Conservation (phyloP, 108 stramenopile species). For the Skeletonema tropicum region DNA sequence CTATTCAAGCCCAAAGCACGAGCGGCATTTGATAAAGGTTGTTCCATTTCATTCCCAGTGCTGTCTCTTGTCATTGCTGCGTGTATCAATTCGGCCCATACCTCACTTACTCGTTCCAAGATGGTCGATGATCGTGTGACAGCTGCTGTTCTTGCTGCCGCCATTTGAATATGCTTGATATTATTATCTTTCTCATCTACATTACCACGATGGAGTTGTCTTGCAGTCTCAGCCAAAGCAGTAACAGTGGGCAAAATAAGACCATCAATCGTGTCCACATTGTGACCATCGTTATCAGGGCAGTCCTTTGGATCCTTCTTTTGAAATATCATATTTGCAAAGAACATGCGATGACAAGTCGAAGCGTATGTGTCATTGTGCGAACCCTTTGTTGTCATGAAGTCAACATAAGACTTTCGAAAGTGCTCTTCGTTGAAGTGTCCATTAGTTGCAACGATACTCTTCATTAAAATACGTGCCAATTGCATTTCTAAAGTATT, state of each 20-base stretch:
- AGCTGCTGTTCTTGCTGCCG: slow-evolving; percentile 59
- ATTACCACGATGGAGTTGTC: slow-evolving; percentile 8
- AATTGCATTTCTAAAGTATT: slow-evolving; percentile 84
- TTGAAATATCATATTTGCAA: slow-evolving; percentile 72
- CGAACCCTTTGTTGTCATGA: slow-evolving; percentile 82
- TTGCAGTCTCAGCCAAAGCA: slow-evolving; percentile 51
- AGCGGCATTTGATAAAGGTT: slow-evolving; percentile 32
- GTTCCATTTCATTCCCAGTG: slow-evolving; percentile 33
- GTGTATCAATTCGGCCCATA: slow-evolving; percentile 53
- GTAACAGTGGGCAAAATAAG: slow-evolving; percentile 76
- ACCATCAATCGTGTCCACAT: slow-evolving; percentile 90
- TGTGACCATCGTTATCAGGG: slow-evolving; percentile 91
- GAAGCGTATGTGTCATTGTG: slow-evolving; percentile 92
- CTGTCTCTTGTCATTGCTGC: slow-evolving; percentile 27
- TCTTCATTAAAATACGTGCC: slow-evolving; percentile 71
- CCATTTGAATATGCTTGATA: slow-evolving; percentile 16
- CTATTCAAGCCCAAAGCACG: slow-evolving; percentile 36
- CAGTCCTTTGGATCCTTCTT: slow-evolving; percentile 67
- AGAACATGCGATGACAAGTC: slow-evolving; percentile 94
- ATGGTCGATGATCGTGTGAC: slow-evolving; percentile 58
- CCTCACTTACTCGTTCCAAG: slow-evolving; percentile 46
- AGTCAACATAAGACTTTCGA: slow-evolving; percentile 76
- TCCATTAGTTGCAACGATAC: slow-evolving; percentile 53
- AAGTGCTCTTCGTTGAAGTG: slow-evolving; percentile 66
- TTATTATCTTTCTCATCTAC: slow-evolving; percentile 15